Percentiles rank a stretch among this genome's conserved stretches.
phyloP scores from a whole-genome alignment of 257 asterid genomes.

The Ilex aquifolium region DNA sequence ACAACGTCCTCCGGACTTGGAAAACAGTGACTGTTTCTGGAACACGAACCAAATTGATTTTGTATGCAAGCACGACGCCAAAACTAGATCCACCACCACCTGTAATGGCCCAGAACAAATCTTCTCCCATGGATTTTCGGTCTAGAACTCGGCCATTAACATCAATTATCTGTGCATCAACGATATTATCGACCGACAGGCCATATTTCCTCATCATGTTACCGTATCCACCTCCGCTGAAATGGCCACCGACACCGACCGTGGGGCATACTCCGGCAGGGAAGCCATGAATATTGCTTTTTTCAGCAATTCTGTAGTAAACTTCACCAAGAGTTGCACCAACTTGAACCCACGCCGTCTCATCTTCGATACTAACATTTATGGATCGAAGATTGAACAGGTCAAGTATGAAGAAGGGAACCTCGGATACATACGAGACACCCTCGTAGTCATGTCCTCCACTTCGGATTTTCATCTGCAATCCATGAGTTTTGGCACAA shows the following conservation, averaged over 20 bases:
- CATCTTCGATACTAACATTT: slow-evolving; percentile 22
- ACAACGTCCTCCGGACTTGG: not conserved
- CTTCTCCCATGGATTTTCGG: slow-evolving; percentile 48
- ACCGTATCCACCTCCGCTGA: slow-evolving; percentile 54
- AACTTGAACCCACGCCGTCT: slow-evolving; percentile 37
- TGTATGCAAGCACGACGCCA: slow-evolving; percentile 43
- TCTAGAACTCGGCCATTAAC: slow-evolving; percentile 38
- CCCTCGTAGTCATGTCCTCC: slow-evolving; percentile 25
- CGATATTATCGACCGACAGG: slow-evolving; percentile 40
- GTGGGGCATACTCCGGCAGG: slow-evolving; percentile 61
- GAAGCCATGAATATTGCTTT: slow-evolving; percentile 28
- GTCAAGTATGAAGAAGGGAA: slow-evolving; percentile 46
- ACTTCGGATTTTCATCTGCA: slow-evolving; percentile 13
- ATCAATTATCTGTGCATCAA: slow-evolving; percentile 41
- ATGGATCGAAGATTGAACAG: slow-evolving; percentile 43
- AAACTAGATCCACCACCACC: slow-evolving; percentile 53
- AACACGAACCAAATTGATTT: slow-evolving; percentile 30
- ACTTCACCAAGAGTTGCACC: slow-evolving; percentile 52
- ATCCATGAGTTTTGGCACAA: no score
- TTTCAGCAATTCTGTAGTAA: slow-evolving; percentile 34
- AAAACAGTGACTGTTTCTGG: slow-evolving; percentile 26
- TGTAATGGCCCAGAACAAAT: slow-evolving; percentile 54
- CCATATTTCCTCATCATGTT: slow-evolving; percentile 51
- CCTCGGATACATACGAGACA: slow-evolving; percentile 23
- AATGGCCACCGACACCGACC: slow-evolving; percentile 54